Evolutionary conservation across 2,329 filamentous ascomycete species (phyloP).

Genomic region (Penicillium olsonii): DNA sequence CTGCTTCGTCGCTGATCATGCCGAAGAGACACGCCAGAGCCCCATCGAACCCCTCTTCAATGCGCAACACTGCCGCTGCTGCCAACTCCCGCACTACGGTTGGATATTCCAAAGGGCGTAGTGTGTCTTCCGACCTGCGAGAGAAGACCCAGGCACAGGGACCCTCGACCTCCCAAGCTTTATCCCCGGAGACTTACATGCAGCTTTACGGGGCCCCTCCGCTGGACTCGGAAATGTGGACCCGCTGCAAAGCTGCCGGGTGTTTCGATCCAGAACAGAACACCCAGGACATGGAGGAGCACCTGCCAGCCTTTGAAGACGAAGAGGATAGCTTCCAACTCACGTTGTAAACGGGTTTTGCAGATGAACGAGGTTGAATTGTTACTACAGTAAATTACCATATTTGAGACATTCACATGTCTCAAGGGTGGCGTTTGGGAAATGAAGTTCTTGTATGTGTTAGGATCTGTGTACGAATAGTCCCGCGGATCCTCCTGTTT

Average conservation of each 20-base stretch:
- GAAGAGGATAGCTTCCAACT: constrained; percentile 45
- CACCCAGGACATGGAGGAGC: constrained; percentile 27
- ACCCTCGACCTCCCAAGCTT: constrained; percentile 23
- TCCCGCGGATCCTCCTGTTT: constrained; percentile 28
- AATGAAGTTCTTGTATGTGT: constrained; percentile 17
- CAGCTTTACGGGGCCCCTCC: constrained; percentile 45
- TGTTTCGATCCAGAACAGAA: constrained; percentile 35
- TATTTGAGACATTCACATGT: constrained; percentile 9
- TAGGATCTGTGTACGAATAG: neutral
- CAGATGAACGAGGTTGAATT: constrained; percentile 5
- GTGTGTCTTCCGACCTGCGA: constrained; percentile 33
- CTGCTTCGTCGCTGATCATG: constrained; percentile 33
- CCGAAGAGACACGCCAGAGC: constrained; percentile 48
- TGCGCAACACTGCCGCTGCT: constrained; percentile 62
- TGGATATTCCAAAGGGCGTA: constrained; percentile 78
- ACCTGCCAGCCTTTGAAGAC: constrained; percentile 37
- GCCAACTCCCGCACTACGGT: constrained; percentile 77
- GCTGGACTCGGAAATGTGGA: constrained; percentile 47
- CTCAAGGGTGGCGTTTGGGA: constrained; percentile 19
- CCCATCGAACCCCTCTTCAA: constrained; percentile 52
- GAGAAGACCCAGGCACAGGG: constrained; percentile 28
- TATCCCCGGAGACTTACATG: constrained; percentile 47
- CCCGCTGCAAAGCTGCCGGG: constrained; percentile 40
- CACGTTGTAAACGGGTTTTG: constrained; percentile 29
- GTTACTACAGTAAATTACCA: constrained; percentile 12